phyloP scores from a whole-genome alignment of 805 yeast genomes.

The Sporopachydermia lactativora region DNA sequence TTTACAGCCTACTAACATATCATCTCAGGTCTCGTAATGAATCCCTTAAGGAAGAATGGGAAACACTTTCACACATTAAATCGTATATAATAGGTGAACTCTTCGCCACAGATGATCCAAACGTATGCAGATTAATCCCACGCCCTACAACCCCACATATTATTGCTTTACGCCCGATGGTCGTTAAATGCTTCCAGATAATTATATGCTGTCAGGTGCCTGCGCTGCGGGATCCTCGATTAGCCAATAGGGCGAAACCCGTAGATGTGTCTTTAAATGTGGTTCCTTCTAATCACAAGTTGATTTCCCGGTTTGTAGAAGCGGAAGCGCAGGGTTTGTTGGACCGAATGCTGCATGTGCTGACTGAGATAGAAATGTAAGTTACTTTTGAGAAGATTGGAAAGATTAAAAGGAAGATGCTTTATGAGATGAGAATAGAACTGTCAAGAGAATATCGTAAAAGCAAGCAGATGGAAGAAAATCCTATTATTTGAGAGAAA shows the following conservation, averaged over 20 bases:
- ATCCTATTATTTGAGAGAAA: too few species aligned
- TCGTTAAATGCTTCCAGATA: slow-evolving; percentile 11
- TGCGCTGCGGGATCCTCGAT: slow-evolving; percentile 22
- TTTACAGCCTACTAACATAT: neutral
- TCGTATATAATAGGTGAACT: neutral
- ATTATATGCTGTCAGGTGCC: slow-evolving; percentile 31
- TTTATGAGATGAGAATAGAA: too few species aligned
- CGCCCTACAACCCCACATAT: slow-evolving; percentile 10
- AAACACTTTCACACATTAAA: neutral
- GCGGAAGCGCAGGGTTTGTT: slow-evolving; percentile 59
- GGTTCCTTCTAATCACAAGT: slow-evolving; percentile 47
- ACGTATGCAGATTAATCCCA: neutral
- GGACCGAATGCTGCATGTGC: slow-evolving; percentile 44
- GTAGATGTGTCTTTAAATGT: slow-evolving; percentile 32
- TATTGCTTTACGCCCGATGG: slow-evolving; percentile 12
- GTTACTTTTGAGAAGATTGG: neutral
- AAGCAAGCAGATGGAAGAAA: too few species aligned
- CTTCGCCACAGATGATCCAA: neutral
- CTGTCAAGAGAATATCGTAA: too few species aligned
- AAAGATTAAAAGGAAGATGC: too few species aligned
- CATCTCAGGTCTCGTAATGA: neutral
- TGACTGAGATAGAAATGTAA: slow-evolving; percentile 40
- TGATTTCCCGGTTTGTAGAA: slow-evolving; percentile 39
- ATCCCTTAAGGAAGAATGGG: neutral
- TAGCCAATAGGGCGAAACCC: slow-evolving; percentile 7